Evolutionary conservation across 257 asterid species (phyloP), one percentile per base, ranked within the genome.

Genomic region (Penstemon newberryi): DNA sequence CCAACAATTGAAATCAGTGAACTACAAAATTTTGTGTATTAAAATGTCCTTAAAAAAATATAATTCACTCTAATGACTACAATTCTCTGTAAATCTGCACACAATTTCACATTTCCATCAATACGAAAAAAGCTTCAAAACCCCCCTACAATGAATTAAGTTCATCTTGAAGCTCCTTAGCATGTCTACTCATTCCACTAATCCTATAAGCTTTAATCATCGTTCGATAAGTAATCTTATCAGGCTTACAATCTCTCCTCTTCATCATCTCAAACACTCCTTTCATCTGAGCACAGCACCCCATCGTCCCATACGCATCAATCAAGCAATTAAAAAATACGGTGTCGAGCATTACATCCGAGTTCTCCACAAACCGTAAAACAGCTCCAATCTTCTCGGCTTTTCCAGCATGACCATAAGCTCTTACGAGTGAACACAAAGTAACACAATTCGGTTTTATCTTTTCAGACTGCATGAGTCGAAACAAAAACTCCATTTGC

Each of bases 381-480:
- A 86, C 86, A 8, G 83, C 86, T 18, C 70, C 79, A 19, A 90
- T 78, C 71, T 90, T 92, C 13, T 86, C 92, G 33, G 79, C 80
- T 60, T 77, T 86, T 8, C 95, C 96, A 5, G 79, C 79, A 36
- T 77, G 72, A 64, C 96, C 95, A 53, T 93, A 93, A 33, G 97
- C 96, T 70, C 90, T 79, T 0, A 93, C 88, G 1, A 90, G 87
- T 0, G 94, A 93, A 63, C 98, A 93, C 4, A 93, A 88, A 4
- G 99, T 90, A 37, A 93, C 91, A 19, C 92, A 79, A 40, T 90
- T 80, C 0, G 97, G 97, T 75, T 78, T 84, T 67, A 88, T 82
- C 75, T 85, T 78, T 78, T 93, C 99, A 0, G 99, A 88, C 63
- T 84, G 97, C 99, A 93, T 93, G 47, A 93, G 83, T 80, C 97